These are phyloP conservation scores for Coniochaeta ligniaria DNA, from an alignment of 2,329 filamentous ascomycete genomes.

Conservation along the genomic window DNA sequence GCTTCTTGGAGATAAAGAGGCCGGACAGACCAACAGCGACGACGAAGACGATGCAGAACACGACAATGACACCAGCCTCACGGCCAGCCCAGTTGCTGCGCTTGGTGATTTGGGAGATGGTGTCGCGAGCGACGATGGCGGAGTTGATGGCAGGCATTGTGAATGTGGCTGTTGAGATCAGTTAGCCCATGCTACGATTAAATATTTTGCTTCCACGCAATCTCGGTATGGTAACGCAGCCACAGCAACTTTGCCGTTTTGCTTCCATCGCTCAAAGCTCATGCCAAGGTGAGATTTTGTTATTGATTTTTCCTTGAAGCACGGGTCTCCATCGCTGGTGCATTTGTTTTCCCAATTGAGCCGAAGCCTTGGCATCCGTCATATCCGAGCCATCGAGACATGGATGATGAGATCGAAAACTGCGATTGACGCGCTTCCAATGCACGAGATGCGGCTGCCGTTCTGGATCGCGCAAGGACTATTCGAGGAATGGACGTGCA, in stretches of 20 bases:
- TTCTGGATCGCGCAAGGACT: not conserved
- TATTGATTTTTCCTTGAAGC: no score
- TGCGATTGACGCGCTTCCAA: not conserved
- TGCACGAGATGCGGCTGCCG: not conserved
- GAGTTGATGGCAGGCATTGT: slow-evolving; percentile 28
- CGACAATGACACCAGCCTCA: slow-evolving; percentile 54
- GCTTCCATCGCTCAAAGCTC: not conserved
- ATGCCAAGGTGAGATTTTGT: not conserved
- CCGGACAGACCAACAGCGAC: slow-evolving; percentile 41
- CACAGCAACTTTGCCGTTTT: not conserved
- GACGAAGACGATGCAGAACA: slow-evolving; percentile 53
- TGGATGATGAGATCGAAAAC: not conserved
- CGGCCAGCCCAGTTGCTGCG: slow-evolving; percentile 50
- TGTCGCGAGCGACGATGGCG: slow-evolving; percentile 22
- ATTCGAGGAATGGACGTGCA: not conserved
- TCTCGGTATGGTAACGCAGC: not conserved
- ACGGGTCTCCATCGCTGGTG: not conserved
- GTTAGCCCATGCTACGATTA: not conserved
- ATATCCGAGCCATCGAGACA: not conserved
- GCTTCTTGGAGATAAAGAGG: slow-evolving; percentile 35
- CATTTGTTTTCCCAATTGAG: not conserved
- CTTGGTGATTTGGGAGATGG: slow-evolving; percentile 37
- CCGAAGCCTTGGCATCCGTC: slow-evolving; percentile 1
- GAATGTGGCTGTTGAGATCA: not conserved
- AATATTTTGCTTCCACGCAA: not conserved